phyloP scores from a whole-genome alignment of 2,329 filamentous ascomycete genomes.

The Stagonosporopsis tanaceti region DNA sequence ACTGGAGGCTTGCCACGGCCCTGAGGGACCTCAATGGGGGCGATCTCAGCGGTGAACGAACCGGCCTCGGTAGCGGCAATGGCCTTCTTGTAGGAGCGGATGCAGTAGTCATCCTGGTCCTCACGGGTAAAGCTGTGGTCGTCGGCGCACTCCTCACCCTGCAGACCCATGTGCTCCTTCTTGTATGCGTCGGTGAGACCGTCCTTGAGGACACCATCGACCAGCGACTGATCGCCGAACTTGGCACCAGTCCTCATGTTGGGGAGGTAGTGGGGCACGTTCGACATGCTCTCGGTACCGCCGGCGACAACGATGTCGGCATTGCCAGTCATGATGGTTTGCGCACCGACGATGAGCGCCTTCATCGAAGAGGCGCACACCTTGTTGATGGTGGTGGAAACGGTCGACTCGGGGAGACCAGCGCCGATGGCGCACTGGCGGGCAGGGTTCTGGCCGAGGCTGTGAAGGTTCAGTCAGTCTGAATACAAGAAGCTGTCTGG shows the following conservation, averaged over 20 bases:
- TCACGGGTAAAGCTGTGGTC: slow-evolving; percentile 84
- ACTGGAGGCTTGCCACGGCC: slow-evolving; percentile 89
- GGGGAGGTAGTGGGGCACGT: slow-evolving; percentile 93
- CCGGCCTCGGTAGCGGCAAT: slow-evolving; percentile 84
- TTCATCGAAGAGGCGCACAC: slow-evolving; percentile 96
- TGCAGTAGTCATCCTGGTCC: slow-evolving; percentile 94
- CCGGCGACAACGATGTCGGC: slow-evolving; percentile 92
- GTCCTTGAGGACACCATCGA: slow-evolving; percentile 93
- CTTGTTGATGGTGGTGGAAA: slow-evolving; percentile 97
- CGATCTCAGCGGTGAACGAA: slow-evolving; percentile 84
- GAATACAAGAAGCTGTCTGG: neutral
- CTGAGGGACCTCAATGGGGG: slow-evolving; percentile 85
- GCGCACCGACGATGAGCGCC: slow-evolving; percentile 90
- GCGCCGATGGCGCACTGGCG: slow-evolving; percentile 91
- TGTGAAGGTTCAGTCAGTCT: slow-evolving; percentile 50
- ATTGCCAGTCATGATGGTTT: slow-evolving; percentile 97
- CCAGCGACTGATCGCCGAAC: slow-evolving; percentile 87
- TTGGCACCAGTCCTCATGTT: slow-evolving; percentile 87
- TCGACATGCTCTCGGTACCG: slow-evolving; percentile 98
- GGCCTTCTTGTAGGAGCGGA: slow-evolving; percentile 92
- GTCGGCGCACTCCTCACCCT: slow-evolving; percentile 87
- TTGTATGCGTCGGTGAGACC: slow-evolving; percentile 94
- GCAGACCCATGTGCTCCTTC: slow-evolving; percentile 95
- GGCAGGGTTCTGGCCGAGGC: slow-evolving; percentile 94
- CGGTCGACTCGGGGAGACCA: slow-evolving; percentile 79